phyloP scores from a whole-genome alignment of 768 basidiomycete genomes.

The Boletus tylopilopsis region DNA sequence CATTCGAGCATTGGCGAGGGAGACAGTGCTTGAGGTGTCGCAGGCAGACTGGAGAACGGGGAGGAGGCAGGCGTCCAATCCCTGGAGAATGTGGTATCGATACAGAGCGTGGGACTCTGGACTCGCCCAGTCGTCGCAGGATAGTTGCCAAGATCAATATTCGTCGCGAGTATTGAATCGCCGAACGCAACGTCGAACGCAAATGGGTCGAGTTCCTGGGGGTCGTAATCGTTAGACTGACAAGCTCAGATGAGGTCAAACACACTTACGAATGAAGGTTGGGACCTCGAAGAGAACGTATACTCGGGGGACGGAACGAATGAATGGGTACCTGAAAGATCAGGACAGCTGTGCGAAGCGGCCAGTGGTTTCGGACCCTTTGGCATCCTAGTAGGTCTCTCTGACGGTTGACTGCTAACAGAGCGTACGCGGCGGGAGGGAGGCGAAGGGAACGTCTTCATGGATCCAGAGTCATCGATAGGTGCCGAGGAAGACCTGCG shows the following conservation, averaged over 20 bases:
- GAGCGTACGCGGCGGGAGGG: slow-evolving; percentile 20
- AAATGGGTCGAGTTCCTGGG: slow-evolving; percentile 31
- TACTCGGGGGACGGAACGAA: slow-evolving; percentile 31
- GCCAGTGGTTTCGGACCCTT: slow-evolving; percentile 5
- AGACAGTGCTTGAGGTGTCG: slow-evolving; percentile 39
- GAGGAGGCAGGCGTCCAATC: slow-evolving; percentile 45
- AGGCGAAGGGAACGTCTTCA: slow-evolving; percentile 27
- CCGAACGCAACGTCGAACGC: slow-evolving; percentile 28
- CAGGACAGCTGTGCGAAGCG: slow-evolving; percentile 25
- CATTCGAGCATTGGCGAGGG: slow-evolving; percentile 26
- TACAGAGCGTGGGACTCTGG: slow-evolving; percentile 33
- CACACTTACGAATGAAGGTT: slow-evolving; percentile 48
- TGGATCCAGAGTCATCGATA: slow-evolving; percentile 37
- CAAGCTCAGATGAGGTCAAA: not conserved
- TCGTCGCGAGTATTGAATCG: slow-evolving; percentile 24
- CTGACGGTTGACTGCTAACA: slow-evolving; percentile 21
- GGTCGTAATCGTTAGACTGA: not conserved
- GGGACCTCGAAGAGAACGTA: slow-evolving; percentile 35
- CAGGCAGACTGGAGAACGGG: slow-evolving; percentile 41
- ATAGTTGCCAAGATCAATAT: slow-evolving; percentile 18
- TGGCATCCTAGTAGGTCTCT: not conserved
- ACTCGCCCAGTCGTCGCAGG: slow-evolving; percentile 22
- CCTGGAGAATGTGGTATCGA: slow-evolving; percentile 37
- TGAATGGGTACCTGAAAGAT: slow-evolving; percentile 32
- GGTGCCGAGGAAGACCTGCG: slow-evolving; percentile 66